Conservation (phyloP, 768 basidiomycete genomes). For the Grammothele lineata region DNA sequence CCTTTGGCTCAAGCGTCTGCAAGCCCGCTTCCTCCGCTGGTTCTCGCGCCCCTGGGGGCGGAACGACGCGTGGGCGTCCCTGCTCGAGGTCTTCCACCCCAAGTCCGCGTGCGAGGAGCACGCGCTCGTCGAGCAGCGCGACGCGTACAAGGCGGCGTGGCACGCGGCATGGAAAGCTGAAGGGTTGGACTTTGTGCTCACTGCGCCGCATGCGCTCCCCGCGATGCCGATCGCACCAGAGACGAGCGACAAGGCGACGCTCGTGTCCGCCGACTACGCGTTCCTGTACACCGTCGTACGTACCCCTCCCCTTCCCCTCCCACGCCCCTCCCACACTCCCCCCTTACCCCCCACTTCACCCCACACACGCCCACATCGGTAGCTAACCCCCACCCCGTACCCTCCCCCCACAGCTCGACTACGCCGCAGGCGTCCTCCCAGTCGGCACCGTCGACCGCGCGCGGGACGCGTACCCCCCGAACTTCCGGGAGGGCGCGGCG, state of each 20-base stretch:
- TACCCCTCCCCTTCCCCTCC: slow-evolving; percentile 1
- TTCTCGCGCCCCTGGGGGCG: slow-evolving; percentile 23
- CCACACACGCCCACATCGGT: too few species aligned
- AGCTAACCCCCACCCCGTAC: too few species aligned
- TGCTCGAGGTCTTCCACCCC: slow-evolving; percentile 19
- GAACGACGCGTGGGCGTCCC: slow-evolving; percentile 24
- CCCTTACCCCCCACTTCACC: background rate
- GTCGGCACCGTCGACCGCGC: slow-evolving; percentile 34
- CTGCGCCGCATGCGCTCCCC: slow-evolving; percentile 35
- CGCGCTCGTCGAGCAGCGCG: slow-evolving; percentile 20
- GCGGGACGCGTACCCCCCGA: slow-evolving; percentile 27
- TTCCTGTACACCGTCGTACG: slow-evolving; percentile 45
- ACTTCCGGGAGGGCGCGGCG: slow-evolving; percentile 20
- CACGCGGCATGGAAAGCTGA: slow-evolving; percentile 19
- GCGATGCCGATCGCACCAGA: slow-evolving; percentile 31
- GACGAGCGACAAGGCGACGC: slow-evolving; percentile 23
- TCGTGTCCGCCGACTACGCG: slow-evolving; percentile 29
- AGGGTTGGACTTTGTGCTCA: slow-evolving; percentile 35
- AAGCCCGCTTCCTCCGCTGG: slow-evolving; percentile 22
- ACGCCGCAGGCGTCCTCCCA: slow-evolving; percentile 42
- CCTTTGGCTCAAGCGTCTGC: slow-evolving; percentile 20
- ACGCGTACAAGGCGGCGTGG: slow-evolving; percentile 24
- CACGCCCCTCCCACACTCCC: background rate
- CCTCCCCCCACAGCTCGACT: slow-evolving; percentile 40
- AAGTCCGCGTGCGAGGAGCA: slow-evolving; percentile 22